Conservation (phyloP, 2,329 filamentous ascomycete species). For the Fusarium burgessii region DNA sequence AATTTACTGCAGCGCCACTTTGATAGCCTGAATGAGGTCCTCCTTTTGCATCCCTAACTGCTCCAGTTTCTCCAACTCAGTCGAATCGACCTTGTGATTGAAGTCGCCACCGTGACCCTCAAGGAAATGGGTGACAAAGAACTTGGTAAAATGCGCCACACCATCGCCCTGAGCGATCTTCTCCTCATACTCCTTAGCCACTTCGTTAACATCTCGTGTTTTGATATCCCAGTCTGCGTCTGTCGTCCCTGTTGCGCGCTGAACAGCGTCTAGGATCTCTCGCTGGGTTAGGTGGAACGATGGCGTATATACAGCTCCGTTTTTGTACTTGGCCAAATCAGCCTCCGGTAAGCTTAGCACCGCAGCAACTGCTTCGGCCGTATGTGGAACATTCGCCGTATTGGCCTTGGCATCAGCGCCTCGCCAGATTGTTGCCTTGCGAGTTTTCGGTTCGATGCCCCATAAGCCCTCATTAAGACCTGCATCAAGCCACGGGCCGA, state of each 20-base stretch:
- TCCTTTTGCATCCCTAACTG: neutral
- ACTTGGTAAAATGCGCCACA: neutral
- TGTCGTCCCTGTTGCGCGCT: neutral
- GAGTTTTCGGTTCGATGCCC: neutral
- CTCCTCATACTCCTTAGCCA: neutral
- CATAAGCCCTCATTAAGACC: neutral
- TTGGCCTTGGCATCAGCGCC: neutral
- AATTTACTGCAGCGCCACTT: neutral
- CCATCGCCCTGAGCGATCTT: neutral
- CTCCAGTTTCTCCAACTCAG: neutral
- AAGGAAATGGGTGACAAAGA: neutral
- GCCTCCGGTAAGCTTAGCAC: neutral
- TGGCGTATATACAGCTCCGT: neutral
- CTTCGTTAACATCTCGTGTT: neutral
- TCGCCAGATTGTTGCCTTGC: neutral
- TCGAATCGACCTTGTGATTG: neutral
- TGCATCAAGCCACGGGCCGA: neutral
- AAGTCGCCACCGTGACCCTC: neutral
- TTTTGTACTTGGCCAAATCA: neutral
- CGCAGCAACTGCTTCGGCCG: neutral
- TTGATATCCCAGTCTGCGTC: neutral
- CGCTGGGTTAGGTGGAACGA: neutral
- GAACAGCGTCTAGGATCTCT: neutral
- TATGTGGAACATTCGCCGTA: neutral
- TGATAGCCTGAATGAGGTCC: neutral